Conservation (phyloP, 352 stramenopile genomes). For the Phytophthora hybrid region DNA sequence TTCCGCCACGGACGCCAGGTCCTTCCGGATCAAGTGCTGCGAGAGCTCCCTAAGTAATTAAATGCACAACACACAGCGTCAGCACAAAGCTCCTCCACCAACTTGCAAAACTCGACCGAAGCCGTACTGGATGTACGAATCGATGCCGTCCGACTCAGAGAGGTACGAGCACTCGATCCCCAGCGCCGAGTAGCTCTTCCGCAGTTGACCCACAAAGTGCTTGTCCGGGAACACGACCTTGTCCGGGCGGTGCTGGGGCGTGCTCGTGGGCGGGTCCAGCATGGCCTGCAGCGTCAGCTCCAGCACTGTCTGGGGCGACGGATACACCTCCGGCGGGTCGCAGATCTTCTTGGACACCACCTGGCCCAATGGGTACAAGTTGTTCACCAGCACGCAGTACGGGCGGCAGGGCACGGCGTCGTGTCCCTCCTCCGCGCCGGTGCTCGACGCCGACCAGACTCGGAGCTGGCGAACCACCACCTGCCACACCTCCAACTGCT, state of each 20-base stretch:
- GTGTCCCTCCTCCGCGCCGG: conserved; percentile 56
- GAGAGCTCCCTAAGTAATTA: conserved; percentile 65
- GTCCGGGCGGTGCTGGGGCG: conserved; percentile 82
- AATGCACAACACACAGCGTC: not conserved
- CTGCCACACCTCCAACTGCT: conserved; percentile 87
- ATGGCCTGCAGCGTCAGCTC: conserved; percentile 80
- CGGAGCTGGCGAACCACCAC: conserved; percentile 88
- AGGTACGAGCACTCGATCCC: conserved; percentile 88
- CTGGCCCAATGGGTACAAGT: conserved; percentile 86
- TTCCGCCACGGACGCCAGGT: conserved; percentile 78
- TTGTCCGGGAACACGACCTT: conserved; percentile 90
- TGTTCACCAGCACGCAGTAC: conserved; percentile 90
- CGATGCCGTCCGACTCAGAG: conserved; percentile 87
- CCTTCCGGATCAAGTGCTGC: conserved; percentile 83
- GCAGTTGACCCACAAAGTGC: conserved; percentile 73
- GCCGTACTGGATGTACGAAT: conserved; percentile 82
- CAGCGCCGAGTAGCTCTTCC: conserved; percentile 78
- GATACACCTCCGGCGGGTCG: conserved; percentile 83
- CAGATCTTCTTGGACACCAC: conserved; percentile 90
- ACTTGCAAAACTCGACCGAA: not conserved
- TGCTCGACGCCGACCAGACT: conserved; percentile 85
- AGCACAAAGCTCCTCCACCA: not conserved
- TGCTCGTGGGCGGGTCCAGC: conserved; percentile 75
- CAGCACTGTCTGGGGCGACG: conserved; percentile 71
- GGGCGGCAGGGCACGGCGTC: conserved; percentile 79